Base-by-base conservation (phyloP, 371 early-diverging fungal genomes). In the Zancudomyces culisetae region DNA sequence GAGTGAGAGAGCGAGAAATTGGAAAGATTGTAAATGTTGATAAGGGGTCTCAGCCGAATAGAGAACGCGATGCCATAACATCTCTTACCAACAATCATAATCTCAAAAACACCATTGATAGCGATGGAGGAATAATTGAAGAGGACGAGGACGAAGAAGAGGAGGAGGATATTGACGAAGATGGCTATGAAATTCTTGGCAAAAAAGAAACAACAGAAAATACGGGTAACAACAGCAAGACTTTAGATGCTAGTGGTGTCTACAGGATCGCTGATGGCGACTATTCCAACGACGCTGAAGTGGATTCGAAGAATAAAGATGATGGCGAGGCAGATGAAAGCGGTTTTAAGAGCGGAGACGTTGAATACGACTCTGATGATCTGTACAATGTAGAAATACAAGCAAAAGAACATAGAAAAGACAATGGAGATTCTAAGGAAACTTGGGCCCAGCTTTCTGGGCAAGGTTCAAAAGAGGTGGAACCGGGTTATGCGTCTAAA, bases 251-350 rank as follows among this genome's bases (percentile, higher is more conserved):
- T 15, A 43, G 27, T 13, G 46, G 42, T 15, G 46, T 26, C 19
- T 20, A 46, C 19, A 43, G 42, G 15, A 43, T 15, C 19, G 13
- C 15, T 46, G 46, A 46, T 30, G 50, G 46, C 29, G 30, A 49
- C 27, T 8, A 49, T 30, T 10, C 6, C 6, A 28, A 24, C 6
- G 28, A 6, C 28, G 18, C 45, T 6, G 26, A 45, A 24, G 15
- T 10, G 6, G 18, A 18, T 45, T 6, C 26, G 15, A 28, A 10
- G 26, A 18, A 45, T 6, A 18, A 10, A 10, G 50, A 49, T 40
- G 50, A 40, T 49, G 18, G 21, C 29, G 50, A 49, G 41, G 50
- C n/a, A 15, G 41, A 30, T 49, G 50, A 49, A 22, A 29, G 13
- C 21, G 26, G 13, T 13, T 8, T 8, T 22, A 18, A 13, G 6